Percentiles rank a stretch among this genome's conserved stretches.
Conservation (phyloP, 2,329 filamentous ascomycete genomes). For the Lachnellula arida region DNA sequence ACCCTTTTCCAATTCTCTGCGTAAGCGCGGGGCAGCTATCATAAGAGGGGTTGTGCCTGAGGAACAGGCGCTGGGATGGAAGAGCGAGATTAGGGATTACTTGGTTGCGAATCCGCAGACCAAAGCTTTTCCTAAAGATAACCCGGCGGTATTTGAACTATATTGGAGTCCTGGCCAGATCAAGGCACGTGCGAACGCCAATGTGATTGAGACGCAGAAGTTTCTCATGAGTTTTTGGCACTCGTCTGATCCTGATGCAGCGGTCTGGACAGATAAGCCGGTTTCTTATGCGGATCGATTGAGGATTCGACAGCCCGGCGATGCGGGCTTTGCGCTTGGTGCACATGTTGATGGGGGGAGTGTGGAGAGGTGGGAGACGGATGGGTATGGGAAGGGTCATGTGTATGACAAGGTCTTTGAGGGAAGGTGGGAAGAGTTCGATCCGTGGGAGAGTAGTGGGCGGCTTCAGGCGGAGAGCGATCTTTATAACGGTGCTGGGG, state of each 20-base stretch:
- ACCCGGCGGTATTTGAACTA: slow-evolving; percentile 68
- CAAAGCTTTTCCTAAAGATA: slow-evolving; percentile 59
- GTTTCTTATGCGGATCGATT: slow-evolving; percentile 62
- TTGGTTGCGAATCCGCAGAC: slow-evolving; percentile 58
- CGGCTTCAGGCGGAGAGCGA: slow-evolving; percentile 66
- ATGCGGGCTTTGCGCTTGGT: slow-evolving; percentile 64
- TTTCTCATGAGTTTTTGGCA: slow-evolving; percentile 61
- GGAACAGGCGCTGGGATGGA: slow-evolving; percentile 58
- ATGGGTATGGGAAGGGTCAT: slow-evolving; percentile 59
- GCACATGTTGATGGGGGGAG: slow-evolving; percentile 72
- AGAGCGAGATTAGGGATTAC: slow-evolving; percentile 61
- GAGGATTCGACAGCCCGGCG: slow-evolving; percentile 65
- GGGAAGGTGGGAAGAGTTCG: slow-evolving; percentile 75
- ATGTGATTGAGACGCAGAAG: slow-evolving; percentile 55
- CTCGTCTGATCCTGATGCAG: slow-evolving; percentile 32
- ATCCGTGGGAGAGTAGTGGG: slow-evolving; percentile 73
- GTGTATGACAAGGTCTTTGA: slow-evolving; percentile 71
- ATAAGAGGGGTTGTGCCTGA: slow-evolving; percentile 62
- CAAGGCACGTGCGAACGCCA: slow-evolving; percentile 61
- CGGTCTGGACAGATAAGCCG: slow-evolving; percentile 50
- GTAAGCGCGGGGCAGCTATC: slow-evolving; percentile 38
- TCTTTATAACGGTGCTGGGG: slow-evolving; percentile 74
- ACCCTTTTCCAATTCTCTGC: slow-evolving; percentile 15
- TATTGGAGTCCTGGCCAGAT: slow-evolving; percentile 71
- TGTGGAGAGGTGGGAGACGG: slow-evolving; percentile 68